A percentile compares a stretch with the other conserved stretches of the same genome.
Evolutionary conservation across 2,329 filamentous ascomycete genomes (phyloP).

Genomic region (Zopfia rhizophila): DNA sequence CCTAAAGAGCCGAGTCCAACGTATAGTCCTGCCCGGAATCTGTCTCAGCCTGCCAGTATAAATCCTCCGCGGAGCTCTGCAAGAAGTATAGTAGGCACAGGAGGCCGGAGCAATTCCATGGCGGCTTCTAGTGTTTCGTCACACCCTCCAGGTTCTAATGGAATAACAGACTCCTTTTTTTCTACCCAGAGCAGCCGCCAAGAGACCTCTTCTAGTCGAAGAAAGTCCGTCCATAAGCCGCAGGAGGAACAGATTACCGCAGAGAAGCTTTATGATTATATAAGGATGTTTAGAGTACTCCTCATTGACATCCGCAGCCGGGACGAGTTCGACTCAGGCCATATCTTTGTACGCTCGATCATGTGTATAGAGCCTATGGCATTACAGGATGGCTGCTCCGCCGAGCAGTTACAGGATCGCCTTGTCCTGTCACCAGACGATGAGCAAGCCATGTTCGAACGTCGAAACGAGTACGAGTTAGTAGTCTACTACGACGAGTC

Average conservation of each 20-base stretch:
- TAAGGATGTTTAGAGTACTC: constrained; percentile 74
- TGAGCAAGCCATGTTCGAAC: constrained; percentile 80
- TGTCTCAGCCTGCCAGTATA: constrained; percentile 71
- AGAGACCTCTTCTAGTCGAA: constrained; percentile 30
- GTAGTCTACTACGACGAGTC: constrained; percentile 89
- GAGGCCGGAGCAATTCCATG: constrained; percentile 65
- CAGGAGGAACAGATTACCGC: constrained; percentile 72
- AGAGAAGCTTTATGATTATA: constrained; percentile 75
- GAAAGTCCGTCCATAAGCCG: constrained; percentile 59
- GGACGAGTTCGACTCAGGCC: constrained; percentile 84
- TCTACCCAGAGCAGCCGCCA: constrained; percentile 36
- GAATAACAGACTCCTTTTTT: constrained; percentile 56
- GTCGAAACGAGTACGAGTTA: constrained; percentile 80
- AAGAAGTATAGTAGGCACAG: constrained; percentile 68
- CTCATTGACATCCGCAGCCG: constrained; percentile 87
- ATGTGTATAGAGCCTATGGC: constrained; percentile 92
- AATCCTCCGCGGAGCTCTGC: constrained; percentile 73
- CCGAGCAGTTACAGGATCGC: constrained; percentile 72
- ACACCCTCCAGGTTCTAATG: constrained; percentile 50
- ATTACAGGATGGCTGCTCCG: constrained; percentile 73
- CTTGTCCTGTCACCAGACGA: constrained; percentile 75
- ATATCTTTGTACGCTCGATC: constrained; percentile 83
- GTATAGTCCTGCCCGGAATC: constrained; percentile 81
- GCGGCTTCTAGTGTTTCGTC: constrained; percentile 50
- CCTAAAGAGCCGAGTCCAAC: constrained; percentile 79